Percentiles rank a stretch among this genome's conserved stretches.
phyloP scores from a whole-genome alignment of 768 basidiomycete genomes.

The Coprinopsis marcescibilis region DNA sequence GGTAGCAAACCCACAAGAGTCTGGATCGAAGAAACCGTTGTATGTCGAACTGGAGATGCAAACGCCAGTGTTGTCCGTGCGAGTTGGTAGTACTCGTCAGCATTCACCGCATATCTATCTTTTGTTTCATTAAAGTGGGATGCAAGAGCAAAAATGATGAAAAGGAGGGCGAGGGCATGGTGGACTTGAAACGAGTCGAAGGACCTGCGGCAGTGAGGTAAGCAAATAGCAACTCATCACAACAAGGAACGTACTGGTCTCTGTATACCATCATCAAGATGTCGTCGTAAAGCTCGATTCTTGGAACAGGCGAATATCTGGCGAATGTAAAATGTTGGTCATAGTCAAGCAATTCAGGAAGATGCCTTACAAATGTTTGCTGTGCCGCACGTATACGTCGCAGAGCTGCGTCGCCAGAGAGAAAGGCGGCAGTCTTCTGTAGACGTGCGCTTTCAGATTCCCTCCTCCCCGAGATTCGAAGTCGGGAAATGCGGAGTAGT shows the following conservation, averaged over 20 bases:
- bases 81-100: slow-evolving; percentile 59
- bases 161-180: slow-evolving; percentile 59
- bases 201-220: slow-evolving; percentile 21
- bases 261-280: slow-evolving; percentile 50
- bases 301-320: slow-evolving; percentile 52
- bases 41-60: slow-evolving; percentile 38
- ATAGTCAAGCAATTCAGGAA: neutral
- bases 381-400: slow-evolving; percentile 61
- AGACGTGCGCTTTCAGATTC: slow-evolving; percentile 25
- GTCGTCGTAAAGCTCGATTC: slow-evolving; percentile 51
- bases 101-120: slow-evolving; percentile 44
- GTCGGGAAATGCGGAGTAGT: slow-evolving; percentile 32
- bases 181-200: slow-evolving; percentile 33
- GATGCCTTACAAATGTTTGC: slow-evolving; percentile 46
- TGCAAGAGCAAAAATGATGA: slow-evolving; percentile 61
- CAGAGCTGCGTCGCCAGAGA: slow-evolving; percentile 57
- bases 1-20: slow-evolving; percentile 41
- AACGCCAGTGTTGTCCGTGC: slow-evolving; percentile 48
- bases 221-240: neutral
- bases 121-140: slow-evolving; percentile 50
- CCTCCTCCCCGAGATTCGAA: slow-evolving; percentile 10
- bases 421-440: slow-evolving; percentile 45
- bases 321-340: neutral
- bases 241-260: slow-evolving; percentile 32
- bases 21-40: slow-evolving; percentile 52